A percentile compares a stretch with the other conserved stretches of the same genome.
Conservation (phyloP, 2,329 filamentous ascomycete species). For the Rhexocercosporidium sp. region DNA sequence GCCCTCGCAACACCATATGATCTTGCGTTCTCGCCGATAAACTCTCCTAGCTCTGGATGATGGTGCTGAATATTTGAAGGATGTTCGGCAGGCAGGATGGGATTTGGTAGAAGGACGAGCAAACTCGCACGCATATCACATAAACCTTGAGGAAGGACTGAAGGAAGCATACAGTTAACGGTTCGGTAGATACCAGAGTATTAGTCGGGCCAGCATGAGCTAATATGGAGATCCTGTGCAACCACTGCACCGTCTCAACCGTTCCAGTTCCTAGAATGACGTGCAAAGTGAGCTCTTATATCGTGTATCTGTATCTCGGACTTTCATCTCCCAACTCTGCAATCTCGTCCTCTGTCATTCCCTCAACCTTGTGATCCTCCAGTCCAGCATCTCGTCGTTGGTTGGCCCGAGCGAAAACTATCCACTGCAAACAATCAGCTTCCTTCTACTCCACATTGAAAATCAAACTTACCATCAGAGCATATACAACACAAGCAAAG, state of each 20-base stretch:
- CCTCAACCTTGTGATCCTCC: slow-evolving; percentile 49
- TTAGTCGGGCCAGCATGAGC: neutral
- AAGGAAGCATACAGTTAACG: too few relatives aligned
- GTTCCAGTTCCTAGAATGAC: neutral
- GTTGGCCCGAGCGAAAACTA: slow-evolving; percentile 43
- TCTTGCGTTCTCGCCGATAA: too few relatives aligned
- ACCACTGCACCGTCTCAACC: neutral
- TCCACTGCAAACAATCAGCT: slow-evolving; percentile 28
- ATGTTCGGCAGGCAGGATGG: too few relatives aligned
- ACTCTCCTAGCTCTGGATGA: too few relatives aligned
- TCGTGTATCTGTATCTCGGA: slow-evolving; percentile 40
- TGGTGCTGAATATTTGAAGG: too few relatives aligned
- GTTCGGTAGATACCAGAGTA: too few relatives aligned
- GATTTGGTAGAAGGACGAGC: too few relatives aligned
- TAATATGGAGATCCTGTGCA: neutral
- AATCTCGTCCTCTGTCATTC: slow-evolving; percentile 51
- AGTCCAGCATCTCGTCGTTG: slow-evolving; percentile 44
- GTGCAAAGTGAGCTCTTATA: neutral
- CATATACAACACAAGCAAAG: slow-evolving; percentile 49
- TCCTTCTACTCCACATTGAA: slow-evolving; percentile 28
- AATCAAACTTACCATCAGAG: slow-evolving; percentile 34
- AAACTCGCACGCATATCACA: too few relatives aligned
- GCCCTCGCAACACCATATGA: too few relatives aligned
- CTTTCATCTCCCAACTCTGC: slow-evolving; percentile 49
- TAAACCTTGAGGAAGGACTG: too few relatives aligned